These are phyloP conservation scores for Albophoma yamanashiensis DNA, from an alignment of 2,329 filamentous ascomycete species.

Conservation along the genomic window DNA sequence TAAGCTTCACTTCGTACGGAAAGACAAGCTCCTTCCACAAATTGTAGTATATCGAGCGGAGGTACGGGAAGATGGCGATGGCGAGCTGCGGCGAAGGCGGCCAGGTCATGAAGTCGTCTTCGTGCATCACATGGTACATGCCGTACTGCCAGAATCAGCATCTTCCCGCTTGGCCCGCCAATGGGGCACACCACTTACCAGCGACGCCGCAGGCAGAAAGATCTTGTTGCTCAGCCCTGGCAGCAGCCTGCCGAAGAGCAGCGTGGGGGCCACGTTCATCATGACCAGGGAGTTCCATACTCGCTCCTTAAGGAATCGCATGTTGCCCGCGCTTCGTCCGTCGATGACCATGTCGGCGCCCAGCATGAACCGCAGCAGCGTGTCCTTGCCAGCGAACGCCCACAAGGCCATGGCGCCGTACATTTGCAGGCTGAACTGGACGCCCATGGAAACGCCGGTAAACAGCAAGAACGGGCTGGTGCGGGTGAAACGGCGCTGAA, in stretches of 20 bases:
- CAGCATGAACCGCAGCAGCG: slow-evolving; percentile 30
- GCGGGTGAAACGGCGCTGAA: slow-evolving; percentile 45
- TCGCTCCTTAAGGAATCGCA: slow-evolving; percentile 16
- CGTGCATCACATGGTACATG: slow-evolving; percentile 31
- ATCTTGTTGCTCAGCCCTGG: slow-evolving; percentile 31
- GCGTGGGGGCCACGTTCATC: slow-evolving; percentile 33
- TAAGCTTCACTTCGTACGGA: slow-evolving; percentile 36
- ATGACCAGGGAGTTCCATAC: slow-evolving; percentile 24
- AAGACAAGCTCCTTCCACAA: slow-evolving; percentile 35
- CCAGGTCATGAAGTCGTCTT: slow-evolving; percentile 37
- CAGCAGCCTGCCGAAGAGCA: slow-evolving; percentile 33
- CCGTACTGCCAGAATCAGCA: slow-evolving; percentile 28
- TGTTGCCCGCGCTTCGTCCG: slow-evolving; percentile 10
- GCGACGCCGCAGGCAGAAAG: slow-evolving; percentile 28
- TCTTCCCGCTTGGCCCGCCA: slow-evolving; percentile 2
- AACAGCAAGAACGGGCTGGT: slow-evolving; percentile 53
- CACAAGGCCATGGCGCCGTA: slow-evolving; percentile 42
- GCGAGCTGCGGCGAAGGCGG: slow-evolving; percentile 42
- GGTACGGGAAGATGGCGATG: slow-evolving; percentile 37
- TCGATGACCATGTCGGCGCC: slow-evolving; percentile 19
- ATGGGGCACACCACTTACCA: slow-evolving; percentile 19
- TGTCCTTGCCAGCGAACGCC: slow-evolving; percentile 39
- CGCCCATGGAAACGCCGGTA: slow-evolving; percentile 40
- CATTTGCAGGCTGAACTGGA: slow-evolving; percentile 38
- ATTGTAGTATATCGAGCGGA: slow-evolving; percentile 32